These are phyloP conservation scores for Talaromyces sp. DNA, from an alignment of 2,329 filamentous ascomycete species.

Conservation along the genomic window DNA sequence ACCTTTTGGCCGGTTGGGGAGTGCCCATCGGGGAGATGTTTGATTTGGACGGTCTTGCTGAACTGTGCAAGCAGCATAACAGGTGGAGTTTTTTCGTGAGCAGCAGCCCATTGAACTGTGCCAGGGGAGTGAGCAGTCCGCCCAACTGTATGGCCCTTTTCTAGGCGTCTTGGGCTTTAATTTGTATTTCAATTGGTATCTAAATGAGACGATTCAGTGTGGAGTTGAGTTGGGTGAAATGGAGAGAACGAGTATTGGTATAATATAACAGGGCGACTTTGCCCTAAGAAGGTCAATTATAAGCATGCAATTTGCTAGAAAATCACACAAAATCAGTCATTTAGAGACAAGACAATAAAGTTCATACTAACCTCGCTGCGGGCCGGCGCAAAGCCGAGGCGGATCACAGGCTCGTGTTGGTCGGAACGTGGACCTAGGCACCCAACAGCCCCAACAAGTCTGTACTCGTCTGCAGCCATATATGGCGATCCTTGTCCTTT, in stretches of 20 bases:
- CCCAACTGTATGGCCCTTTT: conserved; percentile 43
- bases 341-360: too few species aligned
- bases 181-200: neutral
- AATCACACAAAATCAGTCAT: too few species aligned
- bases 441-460: neutral
- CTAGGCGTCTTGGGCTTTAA: conserved; percentile 13
- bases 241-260: neutral
- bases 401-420: neutral
- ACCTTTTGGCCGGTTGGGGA: conserved; percentile 34
- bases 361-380: neutral
- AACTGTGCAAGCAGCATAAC: conserved; percentile 26
- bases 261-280: neutral
- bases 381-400: neutral
- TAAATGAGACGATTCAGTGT: neutral
- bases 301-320: neutral
- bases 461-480: neutral
- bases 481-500: too few species aligned
- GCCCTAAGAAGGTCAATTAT: neutral
- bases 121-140: conserved; percentile 36
- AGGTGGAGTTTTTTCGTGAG: conserved; percentile 37
- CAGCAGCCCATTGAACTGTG: conserved; percentile 37
- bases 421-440: neutral
- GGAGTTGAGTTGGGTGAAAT: neutral
- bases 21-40: conserved; percentile 39
- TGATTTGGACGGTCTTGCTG: conserved; percentile 33